Base-by-base conservation (phyloP, 2,329 filamentous ascomycete genomes). In the Verticillium tricorpus region DNA sequence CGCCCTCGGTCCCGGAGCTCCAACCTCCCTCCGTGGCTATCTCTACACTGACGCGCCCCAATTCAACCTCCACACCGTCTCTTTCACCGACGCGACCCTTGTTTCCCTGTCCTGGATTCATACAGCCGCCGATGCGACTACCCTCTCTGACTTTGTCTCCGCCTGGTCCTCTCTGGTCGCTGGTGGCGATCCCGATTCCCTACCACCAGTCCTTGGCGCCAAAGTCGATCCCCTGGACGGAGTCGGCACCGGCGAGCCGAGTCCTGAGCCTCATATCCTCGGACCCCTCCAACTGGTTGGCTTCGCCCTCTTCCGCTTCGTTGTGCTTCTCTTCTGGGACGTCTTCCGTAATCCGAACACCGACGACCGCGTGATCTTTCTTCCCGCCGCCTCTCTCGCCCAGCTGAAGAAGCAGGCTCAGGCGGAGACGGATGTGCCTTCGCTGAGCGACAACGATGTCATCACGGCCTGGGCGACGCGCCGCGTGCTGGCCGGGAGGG, bases 81-180 rank as follows among this genome's bases (percentile, higher is more conserved):
- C 76, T 0, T 85, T 85, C 66, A 66, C 66, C 2, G 78, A 86
- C 62, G 78, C 80, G 0, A 85, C 83, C 0, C 68, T 85, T 0
- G 71, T 85, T 0, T 73, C 74, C 0, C 61, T 85, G 0, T 71
- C 71, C 1, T 82, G 74, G 69, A 76, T 78, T 3, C 83, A 85
- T 67, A 77, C 76, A 0, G 67, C 82, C 3, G 76, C 77, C 63
- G 82, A 84, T 63, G 77, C 72, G 2, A 73, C 80, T 66, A 80
- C 78, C 5, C 71, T 72, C 22, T 65, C 69, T 1, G 74, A 70
- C 1, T 68, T 85, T 8, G 62, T 84, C 4, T 65, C 73, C 1
- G 77, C 74, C 5, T 85, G 82, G 82, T 79, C 72, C 0, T 68
- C 75, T 1, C 75, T 81, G 0, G 66, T 85, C 1, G 72, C 74